A percentile compares a stretch with the other conserved stretches of the same genome.
Conservation (phyloP, 2,329 filamentous ascomycete species). For the Aspergillus jensenii region DNA sequence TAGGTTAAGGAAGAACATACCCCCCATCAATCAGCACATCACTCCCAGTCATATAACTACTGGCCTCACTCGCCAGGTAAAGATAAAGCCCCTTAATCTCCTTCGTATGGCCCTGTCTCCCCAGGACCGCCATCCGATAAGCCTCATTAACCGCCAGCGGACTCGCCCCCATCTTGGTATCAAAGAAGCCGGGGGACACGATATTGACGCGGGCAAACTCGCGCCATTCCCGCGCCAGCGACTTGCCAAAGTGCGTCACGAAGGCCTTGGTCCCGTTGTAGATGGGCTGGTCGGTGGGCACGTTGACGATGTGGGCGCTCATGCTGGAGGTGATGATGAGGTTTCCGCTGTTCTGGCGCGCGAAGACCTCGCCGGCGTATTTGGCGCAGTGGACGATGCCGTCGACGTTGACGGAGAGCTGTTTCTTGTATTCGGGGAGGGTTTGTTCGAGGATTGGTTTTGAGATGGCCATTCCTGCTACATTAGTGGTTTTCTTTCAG, state of each 20-base stretch:
- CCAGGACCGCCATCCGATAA: slow-evolving; percentile 49
- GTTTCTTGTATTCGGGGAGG: slow-evolving; percentile 52
- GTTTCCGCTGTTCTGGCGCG: slow-evolving; percentile 39
- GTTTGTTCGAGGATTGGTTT: slow-evolving; percentile 57
- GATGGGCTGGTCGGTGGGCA: slow-evolving; percentile 54
- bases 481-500: not conserved
- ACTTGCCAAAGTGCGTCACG: slow-evolving; percentile 57
- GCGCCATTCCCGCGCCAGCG: slow-evolving; percentile 57
- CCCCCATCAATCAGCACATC: slow-evolving; percentile 52
- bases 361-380: slow-evolving; percentile 46
- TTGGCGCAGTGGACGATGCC: slow-evolving; percentile 49
- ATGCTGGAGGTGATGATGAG: slow-evolving; percentile 56
- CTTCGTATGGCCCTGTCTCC: slow-evolving; percentile 35
- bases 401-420: slow-evolving; percentile 58
- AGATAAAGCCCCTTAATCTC: slow-evolving; percentile 43
- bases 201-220: slow-evolving; percentile 59
- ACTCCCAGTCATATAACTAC: slow-evolving; percentile 50
- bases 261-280: slow-evolving; percentile 60
- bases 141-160: slow-evolving; percentile 46
- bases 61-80: slow-evolving; percentile 49
- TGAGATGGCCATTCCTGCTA: slow-evolving; percentile 49
- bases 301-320: slow-evolving; percentile 53
- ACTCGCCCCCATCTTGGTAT: slow-evolving; percentile 56
- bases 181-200: slow-evolving; percentile 56
- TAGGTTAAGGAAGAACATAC: slow-evolving; percentile 36